phyloP scores from a whole-genome alignment of 495 filamentous ascomycete species.

The Podospora sp. region DNA sequence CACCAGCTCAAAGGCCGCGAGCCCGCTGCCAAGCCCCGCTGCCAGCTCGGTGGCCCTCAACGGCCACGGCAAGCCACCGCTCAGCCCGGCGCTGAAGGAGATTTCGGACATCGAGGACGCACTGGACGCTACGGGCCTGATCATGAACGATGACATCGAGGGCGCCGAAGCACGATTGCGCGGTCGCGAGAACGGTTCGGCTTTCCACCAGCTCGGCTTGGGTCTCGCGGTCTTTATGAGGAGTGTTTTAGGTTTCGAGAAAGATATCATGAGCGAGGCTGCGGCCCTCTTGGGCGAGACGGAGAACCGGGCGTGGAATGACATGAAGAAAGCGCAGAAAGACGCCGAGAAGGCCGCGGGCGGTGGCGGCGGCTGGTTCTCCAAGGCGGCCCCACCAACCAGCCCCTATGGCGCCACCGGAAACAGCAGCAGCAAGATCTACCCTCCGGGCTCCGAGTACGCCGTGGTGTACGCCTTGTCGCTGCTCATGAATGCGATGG shows the following conservation, averaged over 20 bases:
- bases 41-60: conserved; percentile 27
- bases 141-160: conserved; percentile 94
- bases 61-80: conserved; percentile 32
- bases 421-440: conserved; percentile 50
- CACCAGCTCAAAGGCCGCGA: conserved; percentile 29
- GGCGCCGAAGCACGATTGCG: conserved; percentile 75
- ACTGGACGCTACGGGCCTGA: conserved; percentile 53
- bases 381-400: conserved; percentile 12
- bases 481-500: conserved; percentile 86
- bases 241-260: conserved; percentile 89
- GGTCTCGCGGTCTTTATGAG: conserved; percentile 82
- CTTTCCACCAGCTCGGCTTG: conserved; percentile 87
- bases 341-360: conserved; percentile 43
- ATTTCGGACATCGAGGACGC: conserved; percentile 51
- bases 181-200: conserved; percentile 71
- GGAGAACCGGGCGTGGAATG: conserved; percentile 75
- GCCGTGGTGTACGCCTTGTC: conserved; percentile 73
- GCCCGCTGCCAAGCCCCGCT: conserved; percentile 29
- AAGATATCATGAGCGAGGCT: conserved; percentile 90
- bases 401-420: conserved; percentile 3
- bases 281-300: conserved; percentile 71
- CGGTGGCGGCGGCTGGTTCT: conserved; percentile 31
- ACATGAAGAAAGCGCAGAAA: conserved; percentile 73
- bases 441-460: conserved; percentile 83
- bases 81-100: conserved; percentile 30